Conservation (phyloP, 441 rosid genomes). For the Rhodomyrtus psidioides region DNA sequence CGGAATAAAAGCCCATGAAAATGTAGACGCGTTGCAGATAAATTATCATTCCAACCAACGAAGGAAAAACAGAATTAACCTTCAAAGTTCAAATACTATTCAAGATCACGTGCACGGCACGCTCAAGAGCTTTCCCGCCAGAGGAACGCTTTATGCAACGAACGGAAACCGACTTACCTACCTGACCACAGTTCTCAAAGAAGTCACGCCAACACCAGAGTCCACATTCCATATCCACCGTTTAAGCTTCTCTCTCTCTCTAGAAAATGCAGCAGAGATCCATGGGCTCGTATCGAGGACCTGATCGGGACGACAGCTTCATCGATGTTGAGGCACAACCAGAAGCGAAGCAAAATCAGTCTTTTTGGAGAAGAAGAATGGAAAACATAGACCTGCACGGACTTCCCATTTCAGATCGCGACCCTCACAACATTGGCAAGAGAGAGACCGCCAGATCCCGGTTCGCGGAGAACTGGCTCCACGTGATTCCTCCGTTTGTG, state of each 20-base stretch:
- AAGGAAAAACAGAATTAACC: neutral
- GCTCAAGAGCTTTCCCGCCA: neutral
- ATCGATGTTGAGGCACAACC: neutral
- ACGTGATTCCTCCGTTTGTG: constrained; percentile 37
- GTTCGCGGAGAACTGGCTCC: constrained; percentile 28
- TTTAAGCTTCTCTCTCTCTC: neutral
- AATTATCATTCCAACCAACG: neutral
- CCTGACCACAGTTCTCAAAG: neutral
- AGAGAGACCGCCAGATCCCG: constrained; percentile 3
- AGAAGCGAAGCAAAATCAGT: neutral
- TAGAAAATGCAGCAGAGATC: neutral
- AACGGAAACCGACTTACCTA: neutral
- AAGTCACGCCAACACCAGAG: neutral
- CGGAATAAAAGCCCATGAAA: neutral
- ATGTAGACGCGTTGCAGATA: neutral
- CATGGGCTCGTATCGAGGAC: neutral
- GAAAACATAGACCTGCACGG: neutral
- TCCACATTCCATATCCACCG: neutral
- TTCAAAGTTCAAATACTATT: neutral
- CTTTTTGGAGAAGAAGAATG: neutral
- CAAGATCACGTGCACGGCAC: neutral
- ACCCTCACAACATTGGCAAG: neutral
- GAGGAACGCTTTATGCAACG: neutral
- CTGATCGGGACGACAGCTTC: neutral
- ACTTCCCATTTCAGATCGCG: neutral